Base-by-base conservation (phyloP, 2,329 filamentous ascomycete species). In the Fonsecaea monophora region DNA sequence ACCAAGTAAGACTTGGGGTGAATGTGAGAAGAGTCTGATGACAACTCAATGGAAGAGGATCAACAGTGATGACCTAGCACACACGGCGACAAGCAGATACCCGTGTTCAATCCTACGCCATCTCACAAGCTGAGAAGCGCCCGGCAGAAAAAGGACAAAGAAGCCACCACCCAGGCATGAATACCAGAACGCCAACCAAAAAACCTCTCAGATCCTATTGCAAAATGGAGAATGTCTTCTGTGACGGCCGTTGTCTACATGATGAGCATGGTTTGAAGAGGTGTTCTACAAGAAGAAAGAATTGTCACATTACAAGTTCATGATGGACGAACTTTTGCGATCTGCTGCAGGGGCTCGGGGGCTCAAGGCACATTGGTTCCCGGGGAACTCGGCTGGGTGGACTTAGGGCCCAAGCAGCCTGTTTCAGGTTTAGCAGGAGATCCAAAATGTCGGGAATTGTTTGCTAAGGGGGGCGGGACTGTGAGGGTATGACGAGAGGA, bases 341-440 rank as follows among this genome's bases (percentile, higher is more conserved):
- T 65, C 57, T 61, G 38, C 63, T 65, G 63, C 63, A 65, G 63
- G 63, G 63, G 64, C 64, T 66, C 21, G 53, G 64, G 64, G 59
- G 32, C 25, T 13, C n/a, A 34, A 38, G 40, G 48, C 13, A 50
- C 9, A 40, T 30, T 58, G 62, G 54, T 58, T 35, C 32, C 62
- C 62, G 62, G 64, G 64, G 64, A 62, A 57, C 34, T 58, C 64
- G 64, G 64, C 32, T 42, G 21, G 21, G 63, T 32, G n/a, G 21
- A 54, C 18, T 58, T 60, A 57, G 64, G 64, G 57, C 53, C 45
- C 35, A 53, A 53, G 30, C 58, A 57, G 64, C n/a, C 35, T 62
- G 64, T 66, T 66, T 66, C 64, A 66, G 64, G 53, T 58, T 58
- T 53, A 53, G 54, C 32, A 25, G 18, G 18, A 42, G 42, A 56